Evolutionary conservation across 495 filamentous ascomycete species (phyloP), one percentile per base, ranked within the genome.

Genomic region (Annulohypoxylon nitens): DNA sequence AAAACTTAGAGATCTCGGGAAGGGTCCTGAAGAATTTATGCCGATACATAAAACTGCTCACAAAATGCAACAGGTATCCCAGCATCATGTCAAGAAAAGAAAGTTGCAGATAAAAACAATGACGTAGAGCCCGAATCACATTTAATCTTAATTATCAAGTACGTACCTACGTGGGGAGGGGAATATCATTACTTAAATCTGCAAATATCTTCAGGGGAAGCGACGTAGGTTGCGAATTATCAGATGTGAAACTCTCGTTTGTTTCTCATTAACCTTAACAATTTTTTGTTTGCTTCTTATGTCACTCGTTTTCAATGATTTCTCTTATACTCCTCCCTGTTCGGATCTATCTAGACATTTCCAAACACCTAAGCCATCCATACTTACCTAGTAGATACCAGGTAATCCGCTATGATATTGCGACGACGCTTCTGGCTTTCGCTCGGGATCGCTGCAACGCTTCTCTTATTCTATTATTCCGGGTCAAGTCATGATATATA

Each of bases 361-460:
- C 50, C 14, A 30, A 16, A 63, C 61, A 47, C 10, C 3, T 41
- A 57, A 45, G 39, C 25, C 37, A n/a, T 33, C 30, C 34, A 60
- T 4, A 47, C 39, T n/a, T 43, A 43, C 39, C 12, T 43, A 43
- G 12, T 43, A 43, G 30, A 2, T 4, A 30, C 30, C 3, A 30
- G 5, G 30, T 30, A 30, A 30, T 30, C 3, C 3, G 66, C 66
- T 1, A 74, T 74, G 71, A 58, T 70, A 25, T 23, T 69, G 16
- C 66, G 71, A 57, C 66, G 71, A 63, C 71, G 66, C 61, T 26
- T 69, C 16, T 66, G 54, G 55, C 36, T 74, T 16, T 66, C 71
- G 0, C 39, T 70, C 9, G 71, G 43, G 39, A 58, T 58, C n/a
- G 71, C 66, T 2, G 18, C 50, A 0, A 8, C 61, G 2, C 50